A percentile compares a stretch with the other conserved stretches of the same genome.
These are phyloP conservation scores for Linnemannia schmuckeri DNA, from an alignment of 192 early-diverging fungal species.

Conservation along the genomic window DNA sequence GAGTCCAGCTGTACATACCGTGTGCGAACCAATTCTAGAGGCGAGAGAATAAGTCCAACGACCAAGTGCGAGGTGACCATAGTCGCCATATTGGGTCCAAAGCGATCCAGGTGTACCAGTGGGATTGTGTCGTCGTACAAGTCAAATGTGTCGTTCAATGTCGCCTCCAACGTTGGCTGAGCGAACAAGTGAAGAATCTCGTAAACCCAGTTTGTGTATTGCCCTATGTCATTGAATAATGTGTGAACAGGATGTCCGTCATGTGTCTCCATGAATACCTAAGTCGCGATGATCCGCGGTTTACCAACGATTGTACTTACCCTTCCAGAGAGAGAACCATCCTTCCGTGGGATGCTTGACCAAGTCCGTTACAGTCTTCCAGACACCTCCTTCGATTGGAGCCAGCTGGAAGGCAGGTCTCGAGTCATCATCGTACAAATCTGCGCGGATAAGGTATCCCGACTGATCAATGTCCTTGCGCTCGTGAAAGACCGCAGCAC, in stretches of 20 bases:
- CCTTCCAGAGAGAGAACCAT: constrained; percentile 66
- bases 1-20: constrained; percentile 61
- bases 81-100: constrained; percentile 76
- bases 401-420: constrained; percentile 73
- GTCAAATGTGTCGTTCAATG: constrained; percentile 90
- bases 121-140: constrained; percentile 91
- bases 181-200: constrained; percentile 78
- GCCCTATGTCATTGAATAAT: constrained; percentile 61
- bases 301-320: constrained; percentile 3
- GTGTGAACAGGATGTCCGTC: background rate
- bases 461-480: constrained; percentile 62
- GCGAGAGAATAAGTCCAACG: constrained; percentile 86
- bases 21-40: constrained; percentile 91
- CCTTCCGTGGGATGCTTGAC: constrained; percentile 77
- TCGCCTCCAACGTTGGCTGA: constrained; percentile 89
- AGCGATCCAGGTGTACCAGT: constrained; percentile 69
- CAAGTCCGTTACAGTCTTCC: constrained; percentile 66
- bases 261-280: too few species aligned
- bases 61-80: constrained; percentile 79
- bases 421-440: constrained; percentile 66
- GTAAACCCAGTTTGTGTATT: constrained; percentile 84
- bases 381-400: constrained; percentile 71
- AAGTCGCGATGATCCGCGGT: too few species aligned
- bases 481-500: constrained; percentile 60
- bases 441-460: constrained; percentile 72